A percentile compares a stretch with the other conserved stretches of the same genome.
phyloP scores from a whole-genome alignment of 2,329 filamentous ascomycete species.

The Phyllosticta citriasiana region DNA sequence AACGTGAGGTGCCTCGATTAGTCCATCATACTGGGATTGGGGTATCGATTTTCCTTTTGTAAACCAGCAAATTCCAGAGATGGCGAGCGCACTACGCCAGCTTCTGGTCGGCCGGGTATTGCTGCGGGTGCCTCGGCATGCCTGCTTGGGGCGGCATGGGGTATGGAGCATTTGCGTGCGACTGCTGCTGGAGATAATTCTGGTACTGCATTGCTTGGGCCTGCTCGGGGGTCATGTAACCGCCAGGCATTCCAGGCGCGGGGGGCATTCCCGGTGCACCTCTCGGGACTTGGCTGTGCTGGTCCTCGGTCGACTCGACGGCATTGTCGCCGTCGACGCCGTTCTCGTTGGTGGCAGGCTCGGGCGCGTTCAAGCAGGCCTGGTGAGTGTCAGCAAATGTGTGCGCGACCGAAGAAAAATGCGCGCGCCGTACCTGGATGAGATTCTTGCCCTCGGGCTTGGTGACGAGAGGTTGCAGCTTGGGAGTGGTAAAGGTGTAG shows the following conservation, averaged over 20 bases:
- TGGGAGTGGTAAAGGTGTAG: slow-evolving; percentile 97
- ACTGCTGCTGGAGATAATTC: slow-evolving; percentile 66
- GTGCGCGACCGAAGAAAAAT: slow-evolving; percentile 6
- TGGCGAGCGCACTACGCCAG: slow-evolving; percentile 20
- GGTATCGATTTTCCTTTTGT: slow-evolving; percentile 12
- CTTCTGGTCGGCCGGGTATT: slow-evolving; percentile 55
- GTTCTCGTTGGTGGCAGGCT: slow-evolving; percentile 65
- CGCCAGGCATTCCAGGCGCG: slow-evolving; percentile 53
- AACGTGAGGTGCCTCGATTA: slow-evolving; percentile 5
- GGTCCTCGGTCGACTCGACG: slow-evolving; percentile 87
- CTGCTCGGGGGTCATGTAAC: slow-evolving; percentile 56
- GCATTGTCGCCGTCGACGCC: slow-evolving; percentile 40
- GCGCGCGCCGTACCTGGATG: slow-evolving; percentile 65
- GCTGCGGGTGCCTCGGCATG: slow-evolving; percentile 51
- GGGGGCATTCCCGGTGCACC: slow-evolving; percentile 59
- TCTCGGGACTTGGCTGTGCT: slow-evolving; percentile 65
- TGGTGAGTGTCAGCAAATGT: slow-evolving; percentile 37
- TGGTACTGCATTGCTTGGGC: slow-evolving; percentile 63
- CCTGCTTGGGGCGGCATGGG: slow-evolving; percentile 67
- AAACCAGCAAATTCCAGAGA: slow-evolving; percentile 11
- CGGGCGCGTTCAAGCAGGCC: slow-evolving; percentile 94
- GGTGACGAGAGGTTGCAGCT: slow-evolving; percentile 94
- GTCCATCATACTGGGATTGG: slow-evolving; percentile 10
- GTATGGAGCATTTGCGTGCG: slow-evolving; percentile 53
- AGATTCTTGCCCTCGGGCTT: slow-evolving; percentile 99